Evolutionary conservation across 2,329 filamentous ascomycete species (phyloP).

Genomic region (Fusarium graminum): DNA sequence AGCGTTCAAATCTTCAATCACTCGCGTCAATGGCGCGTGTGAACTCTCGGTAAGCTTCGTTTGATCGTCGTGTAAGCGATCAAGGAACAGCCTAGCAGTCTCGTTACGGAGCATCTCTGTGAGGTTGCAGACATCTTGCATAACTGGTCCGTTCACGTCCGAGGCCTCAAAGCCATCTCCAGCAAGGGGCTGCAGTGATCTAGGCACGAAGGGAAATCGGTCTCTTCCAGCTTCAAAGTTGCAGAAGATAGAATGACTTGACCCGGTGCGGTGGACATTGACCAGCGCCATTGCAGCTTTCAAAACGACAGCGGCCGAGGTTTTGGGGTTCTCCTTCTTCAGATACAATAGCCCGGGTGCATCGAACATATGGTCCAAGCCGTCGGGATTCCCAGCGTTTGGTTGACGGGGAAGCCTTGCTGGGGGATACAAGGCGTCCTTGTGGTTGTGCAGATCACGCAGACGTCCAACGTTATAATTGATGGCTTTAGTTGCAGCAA

Average conservation of each 20-base stretch:
- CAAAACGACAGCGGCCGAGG: neutral
- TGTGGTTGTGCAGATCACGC: neutral
- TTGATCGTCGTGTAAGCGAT: neutral
- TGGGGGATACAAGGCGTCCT: neutral
- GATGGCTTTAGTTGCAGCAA: neutral
- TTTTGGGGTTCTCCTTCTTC: neutral
- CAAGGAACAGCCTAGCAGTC: neutral
- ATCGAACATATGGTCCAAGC: neutral
- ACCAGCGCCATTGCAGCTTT: neutral
- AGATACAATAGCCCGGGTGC: neutral
- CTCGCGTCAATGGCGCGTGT: neutral
- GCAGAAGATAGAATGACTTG: neutral
- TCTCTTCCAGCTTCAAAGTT: neutral
- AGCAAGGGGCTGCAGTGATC: neutral
- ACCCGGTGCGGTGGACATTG: neutral
- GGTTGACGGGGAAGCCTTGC: neutral
- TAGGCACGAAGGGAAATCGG: neutral
- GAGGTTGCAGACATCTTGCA: neutral
- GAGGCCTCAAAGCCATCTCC: neutral
- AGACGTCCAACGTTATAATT: neutral
- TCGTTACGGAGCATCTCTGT: neutral
- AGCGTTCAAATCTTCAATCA: neutral
- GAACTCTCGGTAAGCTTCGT: neutral
- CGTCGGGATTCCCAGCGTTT: neutral
- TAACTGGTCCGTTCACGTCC: neutral